Conservation (phyloP, 108 stramenopile genomes). For the Cyclotella kingstonii region DNA sequence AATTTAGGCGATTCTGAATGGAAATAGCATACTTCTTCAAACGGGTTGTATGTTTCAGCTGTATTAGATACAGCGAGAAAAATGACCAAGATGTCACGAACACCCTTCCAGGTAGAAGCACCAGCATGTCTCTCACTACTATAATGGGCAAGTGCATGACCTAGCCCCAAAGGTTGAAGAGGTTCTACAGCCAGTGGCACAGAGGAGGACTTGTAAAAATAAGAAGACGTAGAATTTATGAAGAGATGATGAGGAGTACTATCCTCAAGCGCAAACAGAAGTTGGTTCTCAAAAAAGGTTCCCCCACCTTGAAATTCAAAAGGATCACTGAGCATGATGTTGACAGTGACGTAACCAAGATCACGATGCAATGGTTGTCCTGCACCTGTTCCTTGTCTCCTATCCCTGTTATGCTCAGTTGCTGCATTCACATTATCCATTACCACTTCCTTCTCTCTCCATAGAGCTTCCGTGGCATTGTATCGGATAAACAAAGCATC, state of each 20-base stretch:
- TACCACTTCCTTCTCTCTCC: too few species aligned
- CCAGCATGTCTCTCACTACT: conserved; percentile 69
- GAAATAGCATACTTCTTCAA: too few species aligned
- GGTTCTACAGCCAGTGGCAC: conserved; percentile 2
- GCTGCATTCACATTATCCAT: neutral
- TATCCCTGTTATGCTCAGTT: neutral
- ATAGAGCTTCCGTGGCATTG: conserved; percentile 63
- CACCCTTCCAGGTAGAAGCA: conserved; percentile 48
- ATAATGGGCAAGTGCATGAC: conserved; percentile 54
- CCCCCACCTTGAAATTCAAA: conserved; percentile 64
- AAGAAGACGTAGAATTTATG: neutral
- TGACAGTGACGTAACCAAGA: conserved; percentile 64
- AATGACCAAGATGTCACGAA: conserved; percentile 68
- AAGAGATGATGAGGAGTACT: neutral
- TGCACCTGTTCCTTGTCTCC: too few species aligned
- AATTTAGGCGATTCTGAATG: too few species aligned
- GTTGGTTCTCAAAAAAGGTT: conserved; percentile 68
- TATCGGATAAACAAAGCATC: conserved; percentile 72
- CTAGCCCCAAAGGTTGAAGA: conserved; percentile 51
- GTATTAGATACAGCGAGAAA: conserved; percentile 46
- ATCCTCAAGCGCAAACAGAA: conserved; percentile 2
- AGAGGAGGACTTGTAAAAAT: too few species aligned
- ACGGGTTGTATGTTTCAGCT: neutral
- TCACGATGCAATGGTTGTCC: conserved; percentile 76
- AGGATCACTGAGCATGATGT: conserved; percentile 57